Percentiles rank a stretch among this genome's conserved stretches.
phyloP scores from a whole-genome alignment of 495 filamentous ascomycete genomes.

The Daldinia bambusicola region DNA sequence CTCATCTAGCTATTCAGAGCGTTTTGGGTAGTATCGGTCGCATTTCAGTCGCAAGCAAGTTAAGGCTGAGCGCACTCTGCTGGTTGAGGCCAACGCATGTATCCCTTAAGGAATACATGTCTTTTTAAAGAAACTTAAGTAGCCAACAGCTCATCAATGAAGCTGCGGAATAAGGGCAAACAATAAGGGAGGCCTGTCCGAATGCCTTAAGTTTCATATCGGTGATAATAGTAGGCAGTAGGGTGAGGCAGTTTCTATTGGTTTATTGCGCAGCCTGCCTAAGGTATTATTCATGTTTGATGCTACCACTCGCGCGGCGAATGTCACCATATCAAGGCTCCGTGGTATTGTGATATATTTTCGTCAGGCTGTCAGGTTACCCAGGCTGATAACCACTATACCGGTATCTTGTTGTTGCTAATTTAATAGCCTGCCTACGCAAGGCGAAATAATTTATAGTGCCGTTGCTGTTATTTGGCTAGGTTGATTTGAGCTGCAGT shows the following conservation, averaged over 20 bases:
- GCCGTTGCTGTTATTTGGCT: not conserved
- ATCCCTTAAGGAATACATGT: constrained; percentile 1
- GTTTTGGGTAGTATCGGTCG: constrained; percentile 30
- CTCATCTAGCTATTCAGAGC: constrained; percentile 11
- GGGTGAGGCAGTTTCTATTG: not conserved
- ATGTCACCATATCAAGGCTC: constrained; percentile 5
- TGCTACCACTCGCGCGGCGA: constrained; percentile 11
- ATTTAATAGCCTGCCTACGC: not conserved
- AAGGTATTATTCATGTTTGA: not conserved
- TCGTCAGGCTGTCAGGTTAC: not conserved
- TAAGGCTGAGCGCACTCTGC: constrained; percentile 34
- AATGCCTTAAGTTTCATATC: not conserved
- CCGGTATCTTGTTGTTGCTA: constrained; percentile 4
- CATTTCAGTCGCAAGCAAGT: constrained; percentile 24
- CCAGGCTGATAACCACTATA: not conserved
- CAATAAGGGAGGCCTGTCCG: not conserved
- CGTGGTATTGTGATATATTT: not conserved
- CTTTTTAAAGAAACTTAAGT: not conserved
- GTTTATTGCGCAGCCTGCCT: constrained; percentile 2
- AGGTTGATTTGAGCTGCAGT: not conserved
- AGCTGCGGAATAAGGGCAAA: not conserved
- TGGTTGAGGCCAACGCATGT: not conserved
- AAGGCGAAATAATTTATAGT: constrained; percentile 3
- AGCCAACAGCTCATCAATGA: not conserved
- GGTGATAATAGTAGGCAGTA: constrained; percentile 3